Evolutionary conservation across 2,329 filamentous ascomycete genomes (phyloP).

Genomic region (Ascochyta rabiei): DNA sequence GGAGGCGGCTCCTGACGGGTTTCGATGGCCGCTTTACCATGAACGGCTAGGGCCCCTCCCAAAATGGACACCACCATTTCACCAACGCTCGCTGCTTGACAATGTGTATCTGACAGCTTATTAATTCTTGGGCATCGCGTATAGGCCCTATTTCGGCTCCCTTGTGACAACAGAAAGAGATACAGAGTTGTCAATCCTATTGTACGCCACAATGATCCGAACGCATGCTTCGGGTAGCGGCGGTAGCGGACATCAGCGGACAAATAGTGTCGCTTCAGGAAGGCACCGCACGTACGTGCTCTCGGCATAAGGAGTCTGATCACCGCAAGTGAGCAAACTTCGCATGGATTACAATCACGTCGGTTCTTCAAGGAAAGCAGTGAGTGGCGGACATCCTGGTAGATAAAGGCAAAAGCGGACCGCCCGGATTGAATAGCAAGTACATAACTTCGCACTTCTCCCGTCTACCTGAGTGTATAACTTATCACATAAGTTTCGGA

Average conservation of each 20-base stretch:
- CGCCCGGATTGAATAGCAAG: slow-evolving; percentile 3
- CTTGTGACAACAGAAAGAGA: neutral
- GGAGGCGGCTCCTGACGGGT: slow-evolving; percentile 21
- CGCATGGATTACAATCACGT: slow-evolving; percentile 17
- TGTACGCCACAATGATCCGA: neutral
- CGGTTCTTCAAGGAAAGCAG: slow-evolving; percentile 32
- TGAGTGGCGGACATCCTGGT: slow-evolving; percentile 10
- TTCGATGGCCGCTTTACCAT: slow-evolving; percentile 5
- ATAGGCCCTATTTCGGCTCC: too few relatives aligned
- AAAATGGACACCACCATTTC: neutral
- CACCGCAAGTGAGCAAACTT: slow-evolving; percentile 26
- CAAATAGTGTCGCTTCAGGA: slow-evolving; percentile 20
- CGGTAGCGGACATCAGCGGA: slow-evolving; percentile 30
- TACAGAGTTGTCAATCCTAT: neutral
- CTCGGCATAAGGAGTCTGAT: slow-evolving; percentile 35
- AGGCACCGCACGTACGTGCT: slow-evolving; percentile 26
- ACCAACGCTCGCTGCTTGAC: neutral
- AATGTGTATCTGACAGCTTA: neutral
- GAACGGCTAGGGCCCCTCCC: slow-evolving; percentile 11
- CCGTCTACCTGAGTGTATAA: neutral
- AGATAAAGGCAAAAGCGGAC: slow-evolving; percentile 20
- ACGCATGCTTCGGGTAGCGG: slow-evolving; percentile 9
- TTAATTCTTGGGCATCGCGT: neutral
- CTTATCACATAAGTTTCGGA: neutral
- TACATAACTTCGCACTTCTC: neutral